phyloP scores from a whole-genome alignment of 2,329 filamentous ascomycete species.

The Gremmenia infestans region DNA sequence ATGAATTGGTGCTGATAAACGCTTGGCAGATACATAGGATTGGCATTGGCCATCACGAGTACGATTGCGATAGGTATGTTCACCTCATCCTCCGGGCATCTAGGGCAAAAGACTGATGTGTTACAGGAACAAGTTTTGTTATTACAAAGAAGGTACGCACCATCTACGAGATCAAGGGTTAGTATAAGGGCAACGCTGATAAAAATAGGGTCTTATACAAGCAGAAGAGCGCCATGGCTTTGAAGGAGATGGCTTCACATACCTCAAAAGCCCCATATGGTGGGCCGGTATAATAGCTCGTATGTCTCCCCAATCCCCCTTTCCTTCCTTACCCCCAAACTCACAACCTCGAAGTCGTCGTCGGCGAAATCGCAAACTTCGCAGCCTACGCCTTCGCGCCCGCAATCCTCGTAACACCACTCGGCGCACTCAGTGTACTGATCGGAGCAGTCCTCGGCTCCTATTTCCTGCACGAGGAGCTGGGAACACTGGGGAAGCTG shows the following conservation, averaged over 20 bases:
- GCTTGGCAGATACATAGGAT: conserved; percentile 63
- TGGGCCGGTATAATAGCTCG: conserved; percentile 90
- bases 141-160: conserved; percentile 89
- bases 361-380: conserved; percentile 95
- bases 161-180: background rate
- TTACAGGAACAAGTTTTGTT: conserved; percentile 85
- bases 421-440: conserved; percentile 88
- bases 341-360: conserved; percentile 58
- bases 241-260: conserved; percentile 92
- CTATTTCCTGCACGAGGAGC: conserved; percentile 85
- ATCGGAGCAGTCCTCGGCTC: conserved; percentile 93
- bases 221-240: conserved; percentile 90
- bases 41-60: conserved; percentile 69
- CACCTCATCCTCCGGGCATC: conserved; percentile 1
- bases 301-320: conserved; percentile 43
- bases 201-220: conserved; percentile 73
- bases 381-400: conserved; percentile 97
- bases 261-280: conserved; percentile 92
- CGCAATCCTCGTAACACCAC: conserved; percentile 93
- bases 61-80: conserved; percentile 70
- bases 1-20: conserved; percentile 18
- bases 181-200: background rate
- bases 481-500: conserved; percentile 87
- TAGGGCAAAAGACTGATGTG: conserved; percentile 8
- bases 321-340: conserved; percentile 14